phyloP scores from a whole-genome alignment of 164 flowering plant species.

The Litsea cubeba region DNA sequence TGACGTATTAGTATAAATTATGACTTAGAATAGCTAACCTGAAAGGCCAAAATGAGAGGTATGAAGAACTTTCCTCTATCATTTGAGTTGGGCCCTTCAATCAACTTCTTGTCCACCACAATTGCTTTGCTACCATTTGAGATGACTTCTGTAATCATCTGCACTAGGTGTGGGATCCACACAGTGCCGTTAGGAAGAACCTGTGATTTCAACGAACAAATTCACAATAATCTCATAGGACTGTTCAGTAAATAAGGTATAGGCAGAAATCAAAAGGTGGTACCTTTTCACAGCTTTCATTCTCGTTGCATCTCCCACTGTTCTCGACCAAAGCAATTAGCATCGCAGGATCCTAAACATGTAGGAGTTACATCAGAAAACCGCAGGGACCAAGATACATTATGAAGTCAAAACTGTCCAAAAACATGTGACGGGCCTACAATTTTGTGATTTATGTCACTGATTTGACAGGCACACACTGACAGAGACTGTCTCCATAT shows the following conservation, averaged over 20 bases:
- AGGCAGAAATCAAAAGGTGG: neutral
- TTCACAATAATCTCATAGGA: neutral
- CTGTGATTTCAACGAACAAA: slow-evolving; percentile 24
- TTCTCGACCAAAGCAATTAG: slow-evolving; percentile 94
- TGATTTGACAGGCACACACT: no score
- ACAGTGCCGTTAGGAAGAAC: slow-evolving; percentile 81
- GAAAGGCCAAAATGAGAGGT: slow-evolving; percentile 62
- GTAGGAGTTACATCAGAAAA: neutral
- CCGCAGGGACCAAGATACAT: no score
- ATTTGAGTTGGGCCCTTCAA: slow-evolving; percentile 89
- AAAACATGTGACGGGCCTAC: no score
- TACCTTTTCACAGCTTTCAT: slow-evolving; percentile 84
- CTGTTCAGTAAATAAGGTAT: no score
- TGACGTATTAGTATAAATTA: neutral
- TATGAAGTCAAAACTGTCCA: no score
- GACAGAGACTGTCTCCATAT: no score
- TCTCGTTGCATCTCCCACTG: slow-evolving; percentile 89
- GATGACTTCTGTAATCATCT: slow-evolving; percentile 53
- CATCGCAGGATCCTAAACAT: slow-evolving; percentile 38
- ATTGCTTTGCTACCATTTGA: slow-evolving; percentile 64
- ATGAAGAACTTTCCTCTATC: slow-evolving; percentile 61
- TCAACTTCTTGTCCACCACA: slow-evolving; percentile 75
- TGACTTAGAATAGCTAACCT: slow-evolving; percentile 37
- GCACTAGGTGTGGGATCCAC: slow-evolving; percentile 78
- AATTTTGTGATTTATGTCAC: no score